Percentiles rank a stretch among this genome's conserved stretches.
Evolutionary conservation across 768 basidiomycete genomes (phyloP).

Genomic region (Suillus ampliporus): DNA sequence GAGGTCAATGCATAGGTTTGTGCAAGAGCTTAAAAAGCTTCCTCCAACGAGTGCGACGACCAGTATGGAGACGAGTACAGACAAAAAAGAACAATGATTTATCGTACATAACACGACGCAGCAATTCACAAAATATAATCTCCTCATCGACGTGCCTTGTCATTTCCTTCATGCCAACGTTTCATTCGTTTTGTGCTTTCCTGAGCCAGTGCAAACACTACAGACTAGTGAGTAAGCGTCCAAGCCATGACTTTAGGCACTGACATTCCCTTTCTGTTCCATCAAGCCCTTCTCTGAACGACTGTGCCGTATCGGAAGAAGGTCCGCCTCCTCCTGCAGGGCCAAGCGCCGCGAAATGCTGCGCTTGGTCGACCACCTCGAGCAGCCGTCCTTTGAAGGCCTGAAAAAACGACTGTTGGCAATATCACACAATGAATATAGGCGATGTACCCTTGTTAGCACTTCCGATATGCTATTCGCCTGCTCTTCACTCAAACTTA

Average conservation of each 20-base stretch:
- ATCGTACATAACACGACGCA: conserved; percentile 8
- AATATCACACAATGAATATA: conserved; percentile 15
- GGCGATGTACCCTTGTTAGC: conserved; percentile 62
- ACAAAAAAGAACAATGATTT: conserved; percentile 33
- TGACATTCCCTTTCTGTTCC: conserved; percentile 90
- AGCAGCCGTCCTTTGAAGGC: conserved; percentile 77
- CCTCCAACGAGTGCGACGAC: conserved; percentile 23
- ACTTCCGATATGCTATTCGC: conserved; percentile 73
- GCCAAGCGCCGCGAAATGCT: conserved; percentile 81
- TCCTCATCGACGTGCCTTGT: conserved; percentile 54
- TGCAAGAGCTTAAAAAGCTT: conserved; percentile 60
- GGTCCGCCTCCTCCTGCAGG: conserved; percentile 58
- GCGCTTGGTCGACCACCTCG: conserved; percentile 87
- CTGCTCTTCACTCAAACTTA: conserved; percentile 78
- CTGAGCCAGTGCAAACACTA: conserved; percentile 88
- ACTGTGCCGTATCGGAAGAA: conserved; percentile 64
- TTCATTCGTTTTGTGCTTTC: conserved; percentile 80
- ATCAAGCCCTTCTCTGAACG: conserved; percentile 91
- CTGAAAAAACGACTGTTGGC: conserved; percentile 42
- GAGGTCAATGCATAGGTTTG: conserved; percentile 54
- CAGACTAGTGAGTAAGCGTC: conserved; percentile 14
- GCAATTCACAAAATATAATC: neutral
- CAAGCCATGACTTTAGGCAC: conserved; percentile 31
- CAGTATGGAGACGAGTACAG: conserved; percentile 12
- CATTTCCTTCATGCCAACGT: conserved; percentile 82